Base-by-base conservation (phyloP, 2,329 filamentous ascomycete genomes). In the Fusarium albidum region DNA sequence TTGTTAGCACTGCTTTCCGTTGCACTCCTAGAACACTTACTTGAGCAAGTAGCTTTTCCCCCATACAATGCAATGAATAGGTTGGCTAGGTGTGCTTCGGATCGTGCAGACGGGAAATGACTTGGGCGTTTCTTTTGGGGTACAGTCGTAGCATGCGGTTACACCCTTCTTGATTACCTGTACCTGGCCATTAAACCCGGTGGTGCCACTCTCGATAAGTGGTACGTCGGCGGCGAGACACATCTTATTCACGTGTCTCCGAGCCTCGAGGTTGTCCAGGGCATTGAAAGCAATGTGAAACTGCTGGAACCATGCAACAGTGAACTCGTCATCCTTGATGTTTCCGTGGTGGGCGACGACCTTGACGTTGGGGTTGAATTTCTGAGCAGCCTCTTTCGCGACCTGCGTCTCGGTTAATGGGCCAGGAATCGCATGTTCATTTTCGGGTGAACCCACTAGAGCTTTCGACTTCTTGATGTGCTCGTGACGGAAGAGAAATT, bases 41-140 rank as follows among this genome's bases (percentile, higher is more conserved):
- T 92, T 95, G 55, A 99, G 84, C 9, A 99, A 82, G 72, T 98
- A 99, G 71, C 92, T 96, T 77, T 98, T 99, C 15, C 85, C 94
- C 95, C 95, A 99, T 3, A 99, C 94, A 57, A 99, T 99, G 77
- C 95, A 98, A 75, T 99, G 95, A 35, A 99, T 98, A 1, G 94
- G 91, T 68, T 98, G 94, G 61, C 90, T 96, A 0, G 95, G 95
- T 0, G 93, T 99, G 72, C 92, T 97, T 71, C 95, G 86, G 66
- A 99, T 98, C 2, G 95, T 99, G 77, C 95, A 99, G 34, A 98
- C 93, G 2, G 95, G 93, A 69, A 96, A 98, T 2, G 89, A 90
- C 72, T 96, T 98, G 6, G 94, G 94, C 2, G 89, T 86, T 55
- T 94, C 90, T 73, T 99, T 99, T 3, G 87, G 83, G 12, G 87